Base-by-base conservation (phyloP, 2,329 filamentous ascomycete species). In the Cytospora piceicola region DNA sequence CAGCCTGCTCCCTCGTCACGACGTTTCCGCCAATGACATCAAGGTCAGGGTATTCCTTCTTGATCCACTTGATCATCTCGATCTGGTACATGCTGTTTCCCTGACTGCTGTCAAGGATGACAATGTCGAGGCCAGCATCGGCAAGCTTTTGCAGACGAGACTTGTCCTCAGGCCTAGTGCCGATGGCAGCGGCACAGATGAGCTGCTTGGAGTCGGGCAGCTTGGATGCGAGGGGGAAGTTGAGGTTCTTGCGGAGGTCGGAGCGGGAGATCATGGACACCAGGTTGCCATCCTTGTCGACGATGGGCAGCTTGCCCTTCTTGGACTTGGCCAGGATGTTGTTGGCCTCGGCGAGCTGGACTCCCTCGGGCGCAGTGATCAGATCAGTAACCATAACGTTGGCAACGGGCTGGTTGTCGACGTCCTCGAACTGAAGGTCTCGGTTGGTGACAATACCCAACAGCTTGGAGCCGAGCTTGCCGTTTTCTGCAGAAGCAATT, bases 21-120 rank as follows among this genome's bases (percentile, higher is more conserved):
- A 99, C 95, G 81, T 99, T 99, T 82, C 95, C 95, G 76, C 91
- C 96, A 76, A 99, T 97, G 76, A 99, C 95, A 73, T 99, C 94
- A 69, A 99, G 85, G 58, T 84, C 82, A 36, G 94, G 93, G 83
- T 89, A 94, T 72, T 89, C 92, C 72, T 89, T 78, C 86, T 99
- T 99, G 82, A 95, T 86, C 85, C 90, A 98, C 81, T 94, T 93
- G 83, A 99, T 88, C 95, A 99, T 99, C 68, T 97, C 93, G 70
- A 98, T 90, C 83, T 98, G 94, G 86, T 94, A 99, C 84, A 98
- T 93, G 81, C 91, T 95, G 87, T 98, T 98, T 71, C 95, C 95
- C 82, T 99, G 95, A 75, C 92, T 96, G 81, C 91, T 95, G 84
- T 99, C 95, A 61, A 99, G 87, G 73, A 99, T 85, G 71, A 97